Conservation (phyloP, 805 yeast genomes). For the Kazachstania kunashirensis region DNA sequence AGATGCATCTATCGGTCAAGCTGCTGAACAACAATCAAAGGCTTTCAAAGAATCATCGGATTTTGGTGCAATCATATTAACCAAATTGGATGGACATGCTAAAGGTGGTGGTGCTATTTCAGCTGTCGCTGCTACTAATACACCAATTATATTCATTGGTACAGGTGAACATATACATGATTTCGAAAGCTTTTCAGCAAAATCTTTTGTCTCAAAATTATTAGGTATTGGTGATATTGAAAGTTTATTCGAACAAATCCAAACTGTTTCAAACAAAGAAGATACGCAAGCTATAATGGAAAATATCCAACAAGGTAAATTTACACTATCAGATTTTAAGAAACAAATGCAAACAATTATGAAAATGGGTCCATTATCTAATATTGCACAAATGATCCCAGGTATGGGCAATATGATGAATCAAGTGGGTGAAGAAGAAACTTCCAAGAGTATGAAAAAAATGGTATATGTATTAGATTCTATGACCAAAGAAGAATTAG, state of each 20-base stretch:
- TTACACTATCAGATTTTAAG: constrained; percentile 83
- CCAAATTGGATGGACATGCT: constrained; percentile 98
- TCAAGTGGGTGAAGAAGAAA: constrained; percentile 87
- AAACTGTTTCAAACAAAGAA: constrained; percentile 56
- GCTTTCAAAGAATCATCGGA: constrained; percentile 91
- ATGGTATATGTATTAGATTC: constrained; percentile 92
- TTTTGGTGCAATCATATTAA: constrained; percentile 89
- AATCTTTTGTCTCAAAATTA: constrained; percentile 79
- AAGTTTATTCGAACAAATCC: constrained; percentile 88
- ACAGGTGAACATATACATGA: constrained; percentile 96
- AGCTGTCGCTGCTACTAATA: constrained; percentile 93
- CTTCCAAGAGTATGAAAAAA: constrained; percentile 69
- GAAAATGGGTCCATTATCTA: constrained; percentile 94
- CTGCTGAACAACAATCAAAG: constrained; percentile 88
- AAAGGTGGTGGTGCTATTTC: constrained; percentile 99
- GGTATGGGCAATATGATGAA: constrained; percentile 79
- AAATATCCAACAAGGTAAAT: constrained; percentile 89
- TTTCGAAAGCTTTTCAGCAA: constrained; percentile 83
- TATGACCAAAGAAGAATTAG: constrained; percentile 87
- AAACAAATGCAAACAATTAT: constrained; percentile 90
- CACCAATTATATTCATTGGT: constrained; percentile 94
- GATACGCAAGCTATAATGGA: constrained; percentile 87
- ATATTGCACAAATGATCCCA: constrained; percentile 92
- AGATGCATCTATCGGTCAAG: constrained; percentile 97
- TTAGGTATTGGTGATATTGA: constrained; percentile 94